Percentiles rank a stretch among this genome's conserved stretches.
Conservation (phyloP, 495 filamentous ascomycete genomes). For the Penicillium ochrochloron region DNA sequence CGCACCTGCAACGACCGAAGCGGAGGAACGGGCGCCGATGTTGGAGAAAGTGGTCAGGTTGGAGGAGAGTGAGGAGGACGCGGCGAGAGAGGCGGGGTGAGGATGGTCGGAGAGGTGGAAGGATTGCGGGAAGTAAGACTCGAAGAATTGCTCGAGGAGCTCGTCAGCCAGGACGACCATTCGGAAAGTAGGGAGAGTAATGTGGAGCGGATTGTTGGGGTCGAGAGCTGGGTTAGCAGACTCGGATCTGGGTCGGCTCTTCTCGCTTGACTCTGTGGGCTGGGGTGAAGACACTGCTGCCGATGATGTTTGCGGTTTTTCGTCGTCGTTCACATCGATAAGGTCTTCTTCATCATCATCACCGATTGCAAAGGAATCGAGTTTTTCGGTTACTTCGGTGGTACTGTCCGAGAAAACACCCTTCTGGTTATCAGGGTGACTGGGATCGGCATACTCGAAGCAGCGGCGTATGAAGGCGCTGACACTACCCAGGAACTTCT, state of each 20-base stretch:
- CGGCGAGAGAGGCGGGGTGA: constrained; percentile 42
- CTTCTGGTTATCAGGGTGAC: constrained; percentile 66
- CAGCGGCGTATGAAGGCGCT: constrained; percentile 94
- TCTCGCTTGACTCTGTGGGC: constrained; percentile 16
- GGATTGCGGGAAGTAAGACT: constrained; percentile 75
- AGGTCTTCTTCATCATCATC: constrained; percentile 82
- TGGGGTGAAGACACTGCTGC: constrained; percentile 18
- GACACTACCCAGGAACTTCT: constrained; percentile 86
- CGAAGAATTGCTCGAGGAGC: constrained; percentile 93
- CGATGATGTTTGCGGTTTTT: constrained; percentile 32
- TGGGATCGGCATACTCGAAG: constrained; percentile 98
- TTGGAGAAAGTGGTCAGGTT: constrained; percentile 82
- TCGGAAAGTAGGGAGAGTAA: constrained; percentile 96
- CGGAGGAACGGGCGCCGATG: constrained; percentile 56
- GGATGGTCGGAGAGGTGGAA: constrained; percentile 64
- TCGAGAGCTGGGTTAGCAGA: constrained; percentile 87
- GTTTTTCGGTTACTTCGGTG: constrained; percentile 45
- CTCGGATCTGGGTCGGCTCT: constrained; percentile 36
- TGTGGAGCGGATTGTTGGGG: constrained; percentile 88
- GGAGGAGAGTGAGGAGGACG: constrained; percentile 69
- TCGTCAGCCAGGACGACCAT: constrained; percentile 99
- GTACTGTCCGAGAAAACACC: constrained; percentile 27
- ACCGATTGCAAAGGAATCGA: constrained; percentile 76
- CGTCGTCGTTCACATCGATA: constrained; percentile 55
- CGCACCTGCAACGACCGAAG: constrained; percentile 40